These are phyloP conservation scores for Vigna unguiculata DNA, from an alignment of 306 rosid species.

Conservation along the genomic window DNA sequence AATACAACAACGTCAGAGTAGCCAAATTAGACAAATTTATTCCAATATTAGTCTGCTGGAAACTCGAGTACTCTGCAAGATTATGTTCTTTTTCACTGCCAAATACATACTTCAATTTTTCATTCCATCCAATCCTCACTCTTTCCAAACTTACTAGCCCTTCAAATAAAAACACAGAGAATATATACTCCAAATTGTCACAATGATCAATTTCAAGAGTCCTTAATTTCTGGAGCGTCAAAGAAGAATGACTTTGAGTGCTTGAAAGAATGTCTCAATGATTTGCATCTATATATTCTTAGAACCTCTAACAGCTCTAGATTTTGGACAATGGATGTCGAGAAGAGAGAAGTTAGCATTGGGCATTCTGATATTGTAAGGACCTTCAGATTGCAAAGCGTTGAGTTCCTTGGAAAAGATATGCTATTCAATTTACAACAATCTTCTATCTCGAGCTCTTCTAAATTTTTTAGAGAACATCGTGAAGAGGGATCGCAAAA, in stretches of 20 bases:
- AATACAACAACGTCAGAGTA: accelerated
- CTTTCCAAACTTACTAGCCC: conserved; percentile 4
- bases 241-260: background rate
- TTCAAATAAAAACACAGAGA: background rate
- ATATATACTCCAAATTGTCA: conserved; percentile 1
- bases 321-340: background rate
- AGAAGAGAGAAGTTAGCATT: background rate
- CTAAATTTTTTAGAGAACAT: conserved; percentile 28
- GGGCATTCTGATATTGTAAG: background rate
- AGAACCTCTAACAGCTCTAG: conserved; percentile 1
- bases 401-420: conserved; percentile 33
- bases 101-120: conserved; percentile 11
- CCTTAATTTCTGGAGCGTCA: conserved; percentile 17
- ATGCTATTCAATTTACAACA: conserved; percentile 11
- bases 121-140: accelerated
- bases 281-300: background rate
- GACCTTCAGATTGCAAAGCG: conserved; percentile 11
- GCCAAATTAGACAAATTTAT: background rate
- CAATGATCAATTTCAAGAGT: conserved; percentile 19
- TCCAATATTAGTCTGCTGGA: too few relatives aligned
- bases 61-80: background rate
- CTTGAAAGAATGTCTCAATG: conserved; percentile 8
- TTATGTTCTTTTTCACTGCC: background rate
- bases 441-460: background rate
- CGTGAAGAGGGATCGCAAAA: background rate